phyloP scores from a whole-genome alignment of 306 rosid genomes.

The Malus orientalis region DNA sequence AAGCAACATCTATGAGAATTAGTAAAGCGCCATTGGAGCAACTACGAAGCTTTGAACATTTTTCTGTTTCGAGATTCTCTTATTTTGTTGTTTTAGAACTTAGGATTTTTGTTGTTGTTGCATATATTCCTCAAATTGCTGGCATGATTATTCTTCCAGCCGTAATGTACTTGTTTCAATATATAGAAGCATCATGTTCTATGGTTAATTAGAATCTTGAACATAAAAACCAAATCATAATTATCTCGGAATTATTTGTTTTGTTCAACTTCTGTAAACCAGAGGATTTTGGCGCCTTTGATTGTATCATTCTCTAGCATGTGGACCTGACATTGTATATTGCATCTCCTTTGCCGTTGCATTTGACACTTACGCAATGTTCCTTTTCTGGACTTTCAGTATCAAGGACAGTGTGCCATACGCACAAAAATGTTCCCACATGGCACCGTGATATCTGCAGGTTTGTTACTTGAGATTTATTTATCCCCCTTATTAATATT shows the following conservation, averaged over 20 bases:
- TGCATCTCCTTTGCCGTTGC: too few species aligned
- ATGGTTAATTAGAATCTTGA: neutral
- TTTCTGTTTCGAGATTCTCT: neutral
- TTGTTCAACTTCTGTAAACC: too few species aligned
- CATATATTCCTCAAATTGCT: neutral
- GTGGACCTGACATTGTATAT: too few species aligned
- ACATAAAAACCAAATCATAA: neutral
- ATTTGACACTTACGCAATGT: neutral
- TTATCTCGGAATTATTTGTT: neutral
- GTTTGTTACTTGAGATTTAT: slow-evolving; percentile 1
- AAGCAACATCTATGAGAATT: too few species aligned
- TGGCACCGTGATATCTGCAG: slow-evolving; percentile 75
- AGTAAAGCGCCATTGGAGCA: too few species aligned
- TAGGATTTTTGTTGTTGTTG: too few species aligned
- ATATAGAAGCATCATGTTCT: neutral
- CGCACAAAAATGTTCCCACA: slow-evolving; percentile 70
- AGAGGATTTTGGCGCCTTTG: too few species aligned
- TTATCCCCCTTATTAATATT: too few species aligned
- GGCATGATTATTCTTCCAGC: neutral
- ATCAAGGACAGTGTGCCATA: slow-evolving; percentile 82
- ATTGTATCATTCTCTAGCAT: too few species aligned
- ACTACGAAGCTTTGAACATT: too few species aligned
- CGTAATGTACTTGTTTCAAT: too few species aligned
- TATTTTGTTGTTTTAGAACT: too few species aligned
- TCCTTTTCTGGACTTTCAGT: slow-evolving; percentile 17